These are phyloP conservation scores for Nakaseomyces glabratus DNA, from an alignment of 1,139 yeast species.

Conservation along the genomic window DNA sequence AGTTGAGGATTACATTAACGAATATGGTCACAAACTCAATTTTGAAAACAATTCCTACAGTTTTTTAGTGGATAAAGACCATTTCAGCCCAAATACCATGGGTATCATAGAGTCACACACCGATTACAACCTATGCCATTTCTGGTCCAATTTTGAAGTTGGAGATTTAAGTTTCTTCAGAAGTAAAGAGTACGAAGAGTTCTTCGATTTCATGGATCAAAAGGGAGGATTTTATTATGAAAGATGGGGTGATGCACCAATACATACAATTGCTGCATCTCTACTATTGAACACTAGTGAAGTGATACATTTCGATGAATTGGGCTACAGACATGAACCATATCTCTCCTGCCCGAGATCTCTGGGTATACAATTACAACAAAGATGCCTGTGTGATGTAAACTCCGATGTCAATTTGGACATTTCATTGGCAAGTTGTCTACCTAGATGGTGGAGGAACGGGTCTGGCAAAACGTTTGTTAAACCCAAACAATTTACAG, in stretches of 20 bases:
- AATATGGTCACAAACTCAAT: constrained; percentile 36
- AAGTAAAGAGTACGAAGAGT: constrained; percentile 55
- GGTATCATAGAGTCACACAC: constrained; percentile 33
- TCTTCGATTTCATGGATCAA: constrained; percentile 56
- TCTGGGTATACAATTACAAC: constrained; percentile 39
- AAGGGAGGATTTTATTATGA: constrained; percentile 84
- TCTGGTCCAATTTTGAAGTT: constrained; percentile 92
- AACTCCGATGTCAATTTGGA: constrained; percentile 46
- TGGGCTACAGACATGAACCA: constrained; percentile 82
- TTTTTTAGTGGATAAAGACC: constrained; percentile 56
- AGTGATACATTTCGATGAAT: constrained; percentile 82
- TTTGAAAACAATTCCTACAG: constrained; percentile 57
- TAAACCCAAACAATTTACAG: constrained; percentile 14
- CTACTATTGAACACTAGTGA: constrained; percentile 57
- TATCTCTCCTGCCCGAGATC: constrained; percentile 72
- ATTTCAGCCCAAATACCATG: constrained; percentile 25
- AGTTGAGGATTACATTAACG: constrained; percentile 50
- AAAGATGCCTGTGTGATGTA: constrained; percentile 63
- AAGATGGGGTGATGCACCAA: constrained; percentile 99
- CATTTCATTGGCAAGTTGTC: constrained; percentile 56
- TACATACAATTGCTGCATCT: constrained; percentile 71
- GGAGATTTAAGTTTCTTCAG: constrained; percentile 75
- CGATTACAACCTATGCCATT: constrained; percentile 82
- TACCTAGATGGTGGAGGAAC: constrained; percentile 78
- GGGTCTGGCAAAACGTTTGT: constrained; percentile 42